phyloP scores from a whole-genome alignment of 768 basidiomycete genomes.

The Russula vinacea region DNA sequence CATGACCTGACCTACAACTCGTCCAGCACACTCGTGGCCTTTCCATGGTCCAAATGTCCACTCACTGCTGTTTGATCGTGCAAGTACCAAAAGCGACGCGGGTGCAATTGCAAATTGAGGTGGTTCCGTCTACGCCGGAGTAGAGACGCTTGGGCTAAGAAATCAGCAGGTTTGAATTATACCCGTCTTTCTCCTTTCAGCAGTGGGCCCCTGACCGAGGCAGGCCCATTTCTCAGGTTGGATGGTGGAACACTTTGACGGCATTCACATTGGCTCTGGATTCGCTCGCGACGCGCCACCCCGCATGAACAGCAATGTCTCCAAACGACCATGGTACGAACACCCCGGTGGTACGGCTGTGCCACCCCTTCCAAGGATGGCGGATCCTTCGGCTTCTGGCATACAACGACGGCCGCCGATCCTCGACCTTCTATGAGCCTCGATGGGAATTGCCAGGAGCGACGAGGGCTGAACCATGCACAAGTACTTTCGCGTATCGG shows the following conservation, averaged over 20 bases:
- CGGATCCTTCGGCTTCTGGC: constrained; percentile 3
- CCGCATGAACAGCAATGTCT: not conserved
- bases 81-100: not conserved
- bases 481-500: not conserved
- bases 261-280: constrained; percentile 8
- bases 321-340: constrained; percentile 3
- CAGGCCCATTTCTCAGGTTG: constrained; percentile 10
- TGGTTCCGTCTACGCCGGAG: constrained; percentile 20
- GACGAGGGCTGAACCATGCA: not conserved
- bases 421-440: not conserved
- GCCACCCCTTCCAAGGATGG: constrained; percentile 1
- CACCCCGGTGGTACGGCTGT: not conserved
- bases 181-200: constrained; percentile 26
- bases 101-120: not conserved
- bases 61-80: not conserved
- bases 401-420: constrained; percentile 18
- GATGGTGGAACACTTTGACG: constrained; percentile 2
- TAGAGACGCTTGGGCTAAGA: constrained; percentile 10
- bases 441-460: constrained; percentile 2
- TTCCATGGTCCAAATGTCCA: not conserved
- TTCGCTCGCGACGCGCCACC: constrained; percentile 2
- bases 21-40: constrained; percentile 2
- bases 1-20: not conserved
- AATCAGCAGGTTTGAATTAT: constrained; percentile 10
- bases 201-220: constrained; percentile 13